Evolutionary conservation across 2,329 filamentous ascomycete genomes (phyloP), one percentile per base, ranked within the genome.

Genomic region (Phyllosticta ampelicida): DNA sequence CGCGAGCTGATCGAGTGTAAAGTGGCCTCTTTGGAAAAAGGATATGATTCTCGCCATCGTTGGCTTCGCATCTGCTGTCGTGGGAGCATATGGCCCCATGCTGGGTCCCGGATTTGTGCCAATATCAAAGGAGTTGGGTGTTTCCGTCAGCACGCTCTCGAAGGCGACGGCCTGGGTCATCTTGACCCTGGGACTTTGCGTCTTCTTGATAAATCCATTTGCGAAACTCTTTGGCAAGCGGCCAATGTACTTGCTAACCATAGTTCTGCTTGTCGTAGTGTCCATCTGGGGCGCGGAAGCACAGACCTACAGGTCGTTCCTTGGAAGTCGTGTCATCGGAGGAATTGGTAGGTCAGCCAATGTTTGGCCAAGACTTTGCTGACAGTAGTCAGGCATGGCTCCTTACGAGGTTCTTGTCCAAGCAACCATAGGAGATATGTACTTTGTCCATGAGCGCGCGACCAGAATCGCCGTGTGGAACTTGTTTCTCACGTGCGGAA

Each of bases 21-120:
- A 73, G 70, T 95, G 89, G 90, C 86, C 90, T 28, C 71, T 92
- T 61, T 91, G 87, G 87, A 83, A 81, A 65, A 87, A 89, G 66
- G 90, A 95, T 68, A 3, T 65, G 56, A 89, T 92, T 66, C 86
- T 89, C 60, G 77, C 83, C 57, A 75, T 78, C 61, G 73, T 76
- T 3, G 72, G 73, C 29, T 69, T 79, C 52, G 73, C 73, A 0
- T 75, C 77, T 1, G 74, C 72, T 6, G 74, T 80, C 0, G 75
- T 79, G 3, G 77, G 77, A 30, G 77, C 77, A 1, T 80, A 77
- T 60, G 77, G 77, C 1, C 77, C 77, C 0, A 79, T 80, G 77
- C 73, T 79, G 4, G 74, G 73, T 1, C 77, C 77, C 2, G 77
- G 77, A 2, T 78, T 80, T 60, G 72, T 78, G 20, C 67, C 74